Evolutionary conservation across 2,329 filamentous ascomycete genomes (phyloP).

Genomic region (Neopestalotiopsis rosae): DNA sequence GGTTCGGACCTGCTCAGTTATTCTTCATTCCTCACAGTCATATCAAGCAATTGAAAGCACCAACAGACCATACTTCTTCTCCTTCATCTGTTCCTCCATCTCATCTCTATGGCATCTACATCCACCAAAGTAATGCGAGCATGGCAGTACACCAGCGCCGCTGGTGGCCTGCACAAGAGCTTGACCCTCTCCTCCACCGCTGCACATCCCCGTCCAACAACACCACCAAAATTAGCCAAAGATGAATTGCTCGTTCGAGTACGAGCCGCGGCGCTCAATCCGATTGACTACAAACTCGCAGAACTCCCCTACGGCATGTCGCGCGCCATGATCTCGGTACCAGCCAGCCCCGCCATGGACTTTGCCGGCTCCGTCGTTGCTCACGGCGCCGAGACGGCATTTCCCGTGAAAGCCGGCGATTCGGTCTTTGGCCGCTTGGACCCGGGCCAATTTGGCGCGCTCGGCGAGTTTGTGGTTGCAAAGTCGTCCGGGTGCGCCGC

Average conservation of each 20-base stretch:
- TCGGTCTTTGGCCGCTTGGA: neutral
- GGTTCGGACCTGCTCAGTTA: neutral
- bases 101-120: neutral
- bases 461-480: slow-evolving; percentile 47
- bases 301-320: slow-evolving; percentile 43
- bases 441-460: slow-evolving; percentile 35
- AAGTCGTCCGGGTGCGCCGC: slow-evolving; percentile 35
- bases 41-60: neutral
- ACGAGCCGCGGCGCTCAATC: slow-evolving; percentile 49
- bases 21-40: neutral
- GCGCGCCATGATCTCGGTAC: slow-evolving; percentile 39
- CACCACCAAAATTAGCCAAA: slow-evolving; percentile 30
- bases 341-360: slow-evolving; percentile 55
- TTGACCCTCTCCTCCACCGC: neutral
- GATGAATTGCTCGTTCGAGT: slow-evolving; percentile 44
- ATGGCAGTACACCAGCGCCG: slow-evolving; percentile 2
- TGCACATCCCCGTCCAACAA: slow-evolving; percentile 20
- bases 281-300: slow-evolving; percentile 54
- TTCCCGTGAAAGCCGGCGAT: neutral
- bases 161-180: slow-evolving; percentile 6
- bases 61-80: too few species aligned
- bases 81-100: neutral
- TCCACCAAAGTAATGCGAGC: neutral
- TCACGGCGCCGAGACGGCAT: neutral
- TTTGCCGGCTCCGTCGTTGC: slow-evolving; percentile 54